Evolutionary conservation across 2,329 filamentous ascomycete genomes (phyloP), one percentile per base, ranked within the genome.

Genomic region (Curvularia verruculosa): DNA sequence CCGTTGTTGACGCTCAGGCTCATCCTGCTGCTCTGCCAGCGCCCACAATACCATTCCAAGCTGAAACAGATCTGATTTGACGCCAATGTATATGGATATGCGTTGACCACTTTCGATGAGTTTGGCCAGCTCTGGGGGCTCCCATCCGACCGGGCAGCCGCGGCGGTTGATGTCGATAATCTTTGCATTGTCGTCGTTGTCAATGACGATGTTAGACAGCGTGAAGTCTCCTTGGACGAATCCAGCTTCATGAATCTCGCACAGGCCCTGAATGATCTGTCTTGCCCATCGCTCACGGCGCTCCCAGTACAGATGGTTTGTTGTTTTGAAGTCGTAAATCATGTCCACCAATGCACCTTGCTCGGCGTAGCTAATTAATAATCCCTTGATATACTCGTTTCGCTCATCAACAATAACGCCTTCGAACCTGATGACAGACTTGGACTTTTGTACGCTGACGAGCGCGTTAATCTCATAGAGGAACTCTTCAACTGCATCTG

Each of bases 161-260:
- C 95, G 85, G 53, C 95, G 85, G 78, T 99, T 99, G 79, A 99
- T 97, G 76, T 99, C 95, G 71, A 99, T 99, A 65, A 99, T 98
- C 70, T 96, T 94, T 8, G 94, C 95, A 70, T 97, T 85, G 71
- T 92, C 88, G 41, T 89, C 79, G 12, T 84, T 83, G 74, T 98
- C 92, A 69, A 99, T 89, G 59, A 99, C 95, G 63, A 99, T 96
- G 73, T 99, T 99, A 5, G 93, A 96, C 26, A 99, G 82, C 0
- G 95, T 99, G 64, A 99, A 97, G 73, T 99, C 95, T 23, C 95
- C 95, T 72, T 99, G 95, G 10, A 99, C 95, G 74, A 96, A 98
- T 4, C 95, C 95, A 21, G 91, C 89, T 75, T 98, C 94, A 70
- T 99, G 95, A 28, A 99, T 94, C 68, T 97, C 92, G 1, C 91